phyloP scores from a whole-genome alignment of 2,329 filamentous ascomycete genomes.

The Aaosphaeria arxii region DNA sequence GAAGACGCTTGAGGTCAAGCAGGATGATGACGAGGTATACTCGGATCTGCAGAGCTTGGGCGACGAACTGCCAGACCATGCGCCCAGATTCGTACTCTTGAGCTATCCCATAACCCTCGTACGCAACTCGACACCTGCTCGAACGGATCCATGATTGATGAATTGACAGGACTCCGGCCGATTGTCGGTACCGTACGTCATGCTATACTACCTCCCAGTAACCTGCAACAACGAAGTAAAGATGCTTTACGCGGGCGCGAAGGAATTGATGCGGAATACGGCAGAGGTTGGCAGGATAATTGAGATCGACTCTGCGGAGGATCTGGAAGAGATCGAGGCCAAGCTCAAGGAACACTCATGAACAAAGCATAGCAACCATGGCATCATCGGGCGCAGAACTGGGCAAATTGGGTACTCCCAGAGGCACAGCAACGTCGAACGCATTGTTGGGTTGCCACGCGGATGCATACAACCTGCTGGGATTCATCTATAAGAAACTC shows the following conservation, averaged over 20 bases:
- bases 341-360: slow-evolving; percentile 49
- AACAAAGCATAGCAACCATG: background rate
- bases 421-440: too few species aligned
- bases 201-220: slow-evolving; percentile 90
- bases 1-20: slow-evolving; percentile 82
- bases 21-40: slow-evolving; percentile 80
- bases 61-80: slow-evolving; percentile 89
- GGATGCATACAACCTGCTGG: background rate
- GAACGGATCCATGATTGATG: background rate
- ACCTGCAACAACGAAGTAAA: slow-evolving; percentile 84
- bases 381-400: too few species aligned
- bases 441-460: too few species aligned
- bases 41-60: slow-evolving; percentile 74
- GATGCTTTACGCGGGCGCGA: slow-evolving; percentile 95
- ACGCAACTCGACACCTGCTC: slow-evolving; percentile 24
- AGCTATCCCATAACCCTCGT: slow-evolving; percentile 90
- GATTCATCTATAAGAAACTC: background rate
- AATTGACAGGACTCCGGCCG: slow-evolving; percentile 69
- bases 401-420: too few species aligned
- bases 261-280: slow-evolving; percentile 92
- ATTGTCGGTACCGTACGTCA: slow-evolving; percentile 84
- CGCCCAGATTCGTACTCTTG: slow-evolving; percentile 83
- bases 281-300: slow-evolving; percentile 86
- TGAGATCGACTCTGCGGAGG: slow-evolving; percentile 77
- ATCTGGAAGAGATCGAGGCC: slow-evolving; percentile 76